phyloP scores from a whole-genome alignment of 352 stramenopile species.

The Phytophthora ramorum region DNA sequence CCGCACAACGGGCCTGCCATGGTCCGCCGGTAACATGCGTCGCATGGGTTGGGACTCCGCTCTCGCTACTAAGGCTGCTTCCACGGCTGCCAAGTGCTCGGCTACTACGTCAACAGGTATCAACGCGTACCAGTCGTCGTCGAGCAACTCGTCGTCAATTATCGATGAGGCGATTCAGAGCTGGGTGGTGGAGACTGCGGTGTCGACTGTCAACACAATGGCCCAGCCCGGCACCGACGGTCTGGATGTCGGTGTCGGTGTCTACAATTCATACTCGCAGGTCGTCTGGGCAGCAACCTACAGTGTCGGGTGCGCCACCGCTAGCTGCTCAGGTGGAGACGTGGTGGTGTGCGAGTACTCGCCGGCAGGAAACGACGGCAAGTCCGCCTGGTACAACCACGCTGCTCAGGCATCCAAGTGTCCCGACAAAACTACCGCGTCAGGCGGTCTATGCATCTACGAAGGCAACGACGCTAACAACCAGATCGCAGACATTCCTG shows the following conservation, averaged over 20 bases:
- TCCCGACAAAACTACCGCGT: slow-evolving; percentile 76
- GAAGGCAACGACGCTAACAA: slow-evolving; percentile 59
- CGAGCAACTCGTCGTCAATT: slow-evolving; percentile 32
- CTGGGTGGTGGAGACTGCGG: slow-evolving; percentile 65
- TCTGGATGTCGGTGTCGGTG: slow-evolving; percentile 54
- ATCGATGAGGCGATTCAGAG: slow-evolving; percentile 64
- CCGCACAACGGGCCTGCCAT: slow-evolving; percentile 70
- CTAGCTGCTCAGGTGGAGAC: slow-evolving; percentile 47
- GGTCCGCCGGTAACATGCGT: slow-evolving; percentile 69
- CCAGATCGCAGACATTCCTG: slow-evolving; percentile 63
- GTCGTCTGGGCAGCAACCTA: slow-evolving; percentile 68
- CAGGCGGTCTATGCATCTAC: slow-evolving; percentile 60
- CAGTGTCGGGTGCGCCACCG: slow-evolving; percentile 63
- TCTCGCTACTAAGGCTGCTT: slow-evolving; percentile 46
- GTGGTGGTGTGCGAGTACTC: slow-evolving; percentile 74
- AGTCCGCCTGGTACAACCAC: slow-evolving; percentile 69
- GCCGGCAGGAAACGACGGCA: slow-evolving; percentile 55
- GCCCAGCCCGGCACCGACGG: slow-evolving; percentile 44
- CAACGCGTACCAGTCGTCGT: slow-evolving; percentile 53
- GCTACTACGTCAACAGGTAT: slow-evolving; percentile 42
- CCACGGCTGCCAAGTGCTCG: slow-evolving; percentile 49
- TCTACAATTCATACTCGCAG: slow-evolving; percentile 83
- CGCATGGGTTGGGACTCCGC: slow-evolving; percentile 63
- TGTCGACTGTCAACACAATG: slow-evolving; percentile 56
- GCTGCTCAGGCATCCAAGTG: slow-evolving; percentile 54